phyloP scores from a whole-genome alignment of 2,329 filamentous ascomycete genomes.

The Ceratocystis alfenasii region DNA sequence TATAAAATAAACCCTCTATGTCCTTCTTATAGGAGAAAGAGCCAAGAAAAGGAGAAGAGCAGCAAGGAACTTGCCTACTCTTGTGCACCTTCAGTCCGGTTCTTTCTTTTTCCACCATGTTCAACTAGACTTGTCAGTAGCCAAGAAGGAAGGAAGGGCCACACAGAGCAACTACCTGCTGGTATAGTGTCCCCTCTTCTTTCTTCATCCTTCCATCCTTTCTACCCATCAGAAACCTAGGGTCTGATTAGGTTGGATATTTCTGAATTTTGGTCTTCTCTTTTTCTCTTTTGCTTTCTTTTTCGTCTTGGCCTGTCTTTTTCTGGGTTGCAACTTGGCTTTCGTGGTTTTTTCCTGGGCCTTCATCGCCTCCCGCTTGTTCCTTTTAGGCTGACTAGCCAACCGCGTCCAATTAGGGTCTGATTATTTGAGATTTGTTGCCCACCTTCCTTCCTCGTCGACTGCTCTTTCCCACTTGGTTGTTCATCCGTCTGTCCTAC shows the following conservation, averaged over 20 bases:
- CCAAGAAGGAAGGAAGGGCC: not conserved
- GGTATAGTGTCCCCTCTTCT: not conserved
- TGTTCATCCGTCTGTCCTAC: not conserved
- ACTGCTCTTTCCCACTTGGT: not conserved
- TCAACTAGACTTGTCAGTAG: not conserved
- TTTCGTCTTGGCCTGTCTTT: not conserved
- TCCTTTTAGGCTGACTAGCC: not conserved
- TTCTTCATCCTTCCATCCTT: conserved; percentile 10
- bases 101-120: conserved; percentile 9
- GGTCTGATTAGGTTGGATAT: conserved; percentile 8
- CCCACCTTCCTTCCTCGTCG: not conserved
- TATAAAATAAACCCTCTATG: not conserved
- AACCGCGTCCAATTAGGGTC: conserved; percentile 2
- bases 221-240: not conserved
- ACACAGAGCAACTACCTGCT: not conserved
- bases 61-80: not conserved
- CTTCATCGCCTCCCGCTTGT: not conserved
- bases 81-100: not conserved
- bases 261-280: not conserved
- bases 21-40: not conserved
- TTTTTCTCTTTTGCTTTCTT: not conserved
- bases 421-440: not conserved
- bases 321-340: not conserved
- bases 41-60: not conserved
- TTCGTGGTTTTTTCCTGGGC: not conserved